These are phyloP conservation scores for Starmerella potacharoeniae DNA, from an alignment of 805 yeast species.

Conservation along the genomic window DNA sequence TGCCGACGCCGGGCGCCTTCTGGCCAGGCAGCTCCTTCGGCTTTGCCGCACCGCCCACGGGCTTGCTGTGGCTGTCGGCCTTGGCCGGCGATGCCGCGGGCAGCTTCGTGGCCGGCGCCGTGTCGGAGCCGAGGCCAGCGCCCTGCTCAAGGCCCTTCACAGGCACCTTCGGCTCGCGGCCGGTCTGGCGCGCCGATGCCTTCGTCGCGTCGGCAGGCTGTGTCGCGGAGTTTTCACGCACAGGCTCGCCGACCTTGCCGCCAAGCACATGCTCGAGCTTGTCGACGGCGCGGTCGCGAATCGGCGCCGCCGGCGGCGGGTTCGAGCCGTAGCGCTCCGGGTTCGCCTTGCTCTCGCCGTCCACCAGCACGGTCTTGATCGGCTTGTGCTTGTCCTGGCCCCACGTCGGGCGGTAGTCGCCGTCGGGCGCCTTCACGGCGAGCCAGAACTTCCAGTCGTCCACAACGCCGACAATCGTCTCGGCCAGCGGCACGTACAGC, in stretches of 20 bases:
- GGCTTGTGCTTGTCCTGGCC: conserved; percentile 1
- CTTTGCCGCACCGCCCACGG: conserved; percentile 22
- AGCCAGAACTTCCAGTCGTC: conserved; percentile 33
- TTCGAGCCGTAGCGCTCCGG: not conserved
- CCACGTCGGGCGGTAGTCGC: conserved; percentile 10
- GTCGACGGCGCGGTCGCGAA: not conserved
- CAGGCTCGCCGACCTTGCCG: not conserved
- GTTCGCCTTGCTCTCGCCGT: conserved; percentile 13
- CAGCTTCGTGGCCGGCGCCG: not conserved
- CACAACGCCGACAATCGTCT: conserved; percentile 38
- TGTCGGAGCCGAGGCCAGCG: not conserved
- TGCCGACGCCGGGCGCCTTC: not conserved
- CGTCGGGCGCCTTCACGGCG: conserved; percentile 6
- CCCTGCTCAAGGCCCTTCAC: too few relatives aligned
- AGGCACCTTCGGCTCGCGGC: conserved; percentile 20
- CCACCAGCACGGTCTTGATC: conserved; percentile 13
- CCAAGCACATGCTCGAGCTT: not conserved
- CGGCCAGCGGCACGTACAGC: conserved; percentile 56
- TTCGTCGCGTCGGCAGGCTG: conserved; percentile 10
- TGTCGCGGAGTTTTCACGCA: not conserved
- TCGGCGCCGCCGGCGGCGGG: not conserved
- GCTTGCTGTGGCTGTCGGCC: conserved; percentile 18
- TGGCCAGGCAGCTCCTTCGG: not conserved
- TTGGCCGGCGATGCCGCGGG: not conserved
- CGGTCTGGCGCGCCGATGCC: not conserved